phyloP scores from a whole-genome alignment of 148 eudicot species.

The Drosera capensis region DNA sequence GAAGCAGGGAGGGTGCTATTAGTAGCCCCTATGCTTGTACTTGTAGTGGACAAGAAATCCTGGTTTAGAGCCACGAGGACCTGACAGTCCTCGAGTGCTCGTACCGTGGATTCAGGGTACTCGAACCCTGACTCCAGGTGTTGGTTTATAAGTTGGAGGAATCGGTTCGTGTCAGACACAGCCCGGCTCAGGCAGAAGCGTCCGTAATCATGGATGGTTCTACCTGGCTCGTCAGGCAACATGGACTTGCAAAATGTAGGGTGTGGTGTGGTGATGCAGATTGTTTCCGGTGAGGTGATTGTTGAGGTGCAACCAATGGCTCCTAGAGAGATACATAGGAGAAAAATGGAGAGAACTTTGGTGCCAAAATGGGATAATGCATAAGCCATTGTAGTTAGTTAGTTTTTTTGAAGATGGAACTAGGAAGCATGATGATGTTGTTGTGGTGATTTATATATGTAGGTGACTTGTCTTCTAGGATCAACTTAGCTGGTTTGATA shows the following conservation, averaged over 20 bases:
- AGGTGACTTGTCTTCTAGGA: too few species aligned
- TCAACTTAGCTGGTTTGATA: too few species aligned
- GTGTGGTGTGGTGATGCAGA: constrained; percentile 14
- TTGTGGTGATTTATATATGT: too few species aligned
- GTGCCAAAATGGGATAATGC: neutral
- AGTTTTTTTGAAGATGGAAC: too few species aligned
- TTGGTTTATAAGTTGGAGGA: constrained; percentile 6
- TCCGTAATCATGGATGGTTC: constrained; percentile 8
- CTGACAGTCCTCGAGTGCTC: constrained; percentile 24
- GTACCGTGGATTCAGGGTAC: constrained; percentile 5
- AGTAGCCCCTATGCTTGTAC: neutral
- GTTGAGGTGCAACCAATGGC: neutral
- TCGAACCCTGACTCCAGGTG: constrained; percentile 1
- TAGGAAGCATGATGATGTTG: too few species aligned
- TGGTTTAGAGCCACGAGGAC: constrained; percentile 12
- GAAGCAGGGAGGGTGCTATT: constrained; percentile 2
- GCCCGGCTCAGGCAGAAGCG: constrained; percentile 10
- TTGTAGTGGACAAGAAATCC: constrained; percentile 11
- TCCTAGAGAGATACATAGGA: neutral
- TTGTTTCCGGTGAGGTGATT: neutral
- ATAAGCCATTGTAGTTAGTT: too few species aligned
- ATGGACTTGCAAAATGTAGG: constrained; percentile 15
- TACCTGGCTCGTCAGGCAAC: constrained; percentile 1
- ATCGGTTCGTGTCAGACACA: constrained; percentile 2
- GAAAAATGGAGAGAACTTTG: neutral